Percentiles rank a stretch among this genome's conserved stretches.
Evolutionary conservation across 2,329 filamentous ascomycete genomes (phyloP).

Genomic region (Neofusicoccum laricinum): DNA sequence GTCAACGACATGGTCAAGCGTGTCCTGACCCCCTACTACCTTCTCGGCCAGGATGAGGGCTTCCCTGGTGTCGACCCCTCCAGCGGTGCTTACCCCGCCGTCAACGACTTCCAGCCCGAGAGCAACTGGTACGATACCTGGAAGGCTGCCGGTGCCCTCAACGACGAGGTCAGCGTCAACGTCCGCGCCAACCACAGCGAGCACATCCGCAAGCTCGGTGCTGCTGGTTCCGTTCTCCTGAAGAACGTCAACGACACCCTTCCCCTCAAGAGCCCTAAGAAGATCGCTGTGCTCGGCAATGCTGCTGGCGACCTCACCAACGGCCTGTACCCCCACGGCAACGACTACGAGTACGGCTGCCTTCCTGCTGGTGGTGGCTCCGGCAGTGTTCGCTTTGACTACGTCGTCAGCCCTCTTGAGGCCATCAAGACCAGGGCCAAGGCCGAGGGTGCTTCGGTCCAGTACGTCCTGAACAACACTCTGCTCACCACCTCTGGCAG

Average conservation of each 20-base stretch:
- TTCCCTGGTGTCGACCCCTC: conserved; percentile 38
- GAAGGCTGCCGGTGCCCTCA: conserved; percentile 19
- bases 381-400: conserved; percentile 38
- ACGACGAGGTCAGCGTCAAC: conserved; percentile 9
- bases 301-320: conserved; percentile 48
- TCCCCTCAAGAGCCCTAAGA: conserved; percentile 51
- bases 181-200: conserved; percentile 35
- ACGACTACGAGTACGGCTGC: conserved; percentile 41
- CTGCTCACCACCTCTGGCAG: background rate
- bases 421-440: conserved; percentile 34
- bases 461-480: conserved; percentile 17
- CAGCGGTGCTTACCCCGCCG: conserved; percentile 1
- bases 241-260: conserved; percentile 51
- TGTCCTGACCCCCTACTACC: conserved; percentile 47
- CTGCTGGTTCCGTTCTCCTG: conserved; percentile 42
- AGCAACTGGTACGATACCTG: conserved; percentile 19
- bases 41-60: conserved; percentile 40
- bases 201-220: conserved; percentile 40
- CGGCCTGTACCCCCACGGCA: conserved; percentile 40
- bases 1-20: conserved; percentile 48
- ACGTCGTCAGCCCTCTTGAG: conserved; percentile 40
- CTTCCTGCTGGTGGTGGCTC: conserved; percentile 41
- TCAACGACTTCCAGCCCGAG: conserved; percentile 13
- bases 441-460: background rate
- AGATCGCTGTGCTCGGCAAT: conserved; percentile 50